A percentile compares a stretch with the other conserved stretches of the same genome.
Evolutionary conservation across 169 alveolate genomes (phyloP).

Genomic region (Toxoplasma gondii): DNA sequence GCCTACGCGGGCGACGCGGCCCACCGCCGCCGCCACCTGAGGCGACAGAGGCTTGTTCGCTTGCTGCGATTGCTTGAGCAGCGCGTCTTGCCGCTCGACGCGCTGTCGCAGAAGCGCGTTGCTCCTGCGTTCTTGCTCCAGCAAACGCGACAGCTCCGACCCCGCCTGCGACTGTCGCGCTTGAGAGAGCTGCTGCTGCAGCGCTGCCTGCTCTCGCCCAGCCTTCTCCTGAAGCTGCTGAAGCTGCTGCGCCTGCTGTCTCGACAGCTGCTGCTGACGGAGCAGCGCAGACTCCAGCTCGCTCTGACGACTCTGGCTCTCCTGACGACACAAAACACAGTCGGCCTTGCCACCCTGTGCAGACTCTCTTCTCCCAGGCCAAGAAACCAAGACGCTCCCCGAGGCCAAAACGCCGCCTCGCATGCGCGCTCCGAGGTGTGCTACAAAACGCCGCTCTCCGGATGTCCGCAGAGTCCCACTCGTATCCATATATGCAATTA

Average conservation of each 20-base stretch:
- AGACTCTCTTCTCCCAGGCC: background rate
- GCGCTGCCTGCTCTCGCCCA: background rate
- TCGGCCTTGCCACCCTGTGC: background rate
- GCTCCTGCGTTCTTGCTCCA: slow-evolving; percentile 15
- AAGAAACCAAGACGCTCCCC: background rate
- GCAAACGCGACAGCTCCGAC: background rate
- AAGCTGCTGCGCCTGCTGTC: slow-evolving; percentile 38
- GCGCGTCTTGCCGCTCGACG: slow-evolving; percentile 24
- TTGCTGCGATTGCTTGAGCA: background rate
- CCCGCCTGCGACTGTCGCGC: background rate
- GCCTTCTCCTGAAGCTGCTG: slow-evolving; percentile 22
- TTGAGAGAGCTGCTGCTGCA: background rate
- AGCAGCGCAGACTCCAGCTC: background rate
- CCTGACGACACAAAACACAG: background rate
- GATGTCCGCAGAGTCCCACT: background rate
- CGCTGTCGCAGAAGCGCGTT: slow-evolving; percentile 20
- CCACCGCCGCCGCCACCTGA: slow-evolving; percentile 48
- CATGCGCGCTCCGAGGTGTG: no score
- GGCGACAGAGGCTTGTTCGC: background rate
- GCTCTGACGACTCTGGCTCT: background rate
- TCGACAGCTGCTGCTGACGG: background rate
- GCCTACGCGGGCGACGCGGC: slow-evolving; percentile 40
- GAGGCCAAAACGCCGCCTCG: no score
- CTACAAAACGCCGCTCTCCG: background rate
- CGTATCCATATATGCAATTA: background rate